These are phyloP conservation scores for Penicillium psychrosexuale DNA, from an alignment of 2,329 filamentous ascomycete genomes.

Conservation along the genomic window DNA sequence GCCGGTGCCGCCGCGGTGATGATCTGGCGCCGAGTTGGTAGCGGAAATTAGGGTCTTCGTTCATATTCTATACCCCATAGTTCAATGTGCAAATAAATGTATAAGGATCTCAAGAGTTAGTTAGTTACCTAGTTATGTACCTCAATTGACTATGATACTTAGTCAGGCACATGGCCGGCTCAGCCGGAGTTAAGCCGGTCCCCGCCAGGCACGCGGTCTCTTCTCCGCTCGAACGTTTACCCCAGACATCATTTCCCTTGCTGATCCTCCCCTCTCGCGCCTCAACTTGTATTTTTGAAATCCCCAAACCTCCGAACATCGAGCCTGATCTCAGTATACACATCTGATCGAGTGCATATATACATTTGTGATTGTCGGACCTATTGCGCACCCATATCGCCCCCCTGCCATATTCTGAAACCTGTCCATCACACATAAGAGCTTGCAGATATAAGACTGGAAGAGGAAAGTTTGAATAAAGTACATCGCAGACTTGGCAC, in stretches of 20 bases:
- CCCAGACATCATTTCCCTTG: conserved; percentile 17
- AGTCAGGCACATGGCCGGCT: conserved; percentile 1
- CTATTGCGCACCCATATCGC: neutral
- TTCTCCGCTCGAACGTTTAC: conserved; percentile 19
- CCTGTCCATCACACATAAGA: neutral
- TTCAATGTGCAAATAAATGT: neutral
- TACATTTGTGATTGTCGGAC: neutral
- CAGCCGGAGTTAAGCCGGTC: conserved; percentile 15
- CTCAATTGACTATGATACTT: neutral
- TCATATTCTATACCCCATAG: conserved; percentile 12
- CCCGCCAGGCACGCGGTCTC: conserved; percentile 20
- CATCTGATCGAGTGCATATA: neutral
- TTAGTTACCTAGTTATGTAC: neutral
- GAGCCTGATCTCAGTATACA: neutral
- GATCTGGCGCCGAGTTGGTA: conserved; percentile 56
- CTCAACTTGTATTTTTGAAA: neutral
- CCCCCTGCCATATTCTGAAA: neutral
- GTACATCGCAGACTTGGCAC: neutral
- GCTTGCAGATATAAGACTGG: neutral
- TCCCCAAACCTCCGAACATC: neutral
- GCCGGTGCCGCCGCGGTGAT: conserved; percentile 58
- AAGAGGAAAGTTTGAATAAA: neutral
- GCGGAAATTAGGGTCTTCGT: conserved; percentile 30
- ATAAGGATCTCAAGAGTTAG: neutral
- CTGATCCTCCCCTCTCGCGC: conserved; percentile 10